Conservation (phyloP, 176 grass and related monocot genomes). For the Carex pumila region DNA sequence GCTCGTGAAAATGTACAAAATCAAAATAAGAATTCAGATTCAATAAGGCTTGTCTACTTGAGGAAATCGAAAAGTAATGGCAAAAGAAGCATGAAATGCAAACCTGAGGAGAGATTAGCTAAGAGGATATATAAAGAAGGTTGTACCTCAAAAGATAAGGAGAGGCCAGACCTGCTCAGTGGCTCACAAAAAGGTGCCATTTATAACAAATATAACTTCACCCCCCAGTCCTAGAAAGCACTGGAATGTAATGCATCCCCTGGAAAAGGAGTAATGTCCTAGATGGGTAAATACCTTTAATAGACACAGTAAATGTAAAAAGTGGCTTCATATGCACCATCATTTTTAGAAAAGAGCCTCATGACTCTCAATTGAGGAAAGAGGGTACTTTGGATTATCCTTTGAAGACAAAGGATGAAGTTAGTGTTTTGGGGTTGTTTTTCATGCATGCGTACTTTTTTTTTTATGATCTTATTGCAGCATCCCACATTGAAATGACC, state of each 20-base stretch:
- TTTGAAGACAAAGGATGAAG: background rate
- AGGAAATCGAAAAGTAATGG: slow-evolving; percentile 23
- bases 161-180: background rate
- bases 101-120: slow-evolving; percentile 36
- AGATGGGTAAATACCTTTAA: background rate
- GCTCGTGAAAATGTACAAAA: slow-evolving; percentile 22
- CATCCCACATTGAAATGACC: background rate
- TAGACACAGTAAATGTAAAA: background rate
- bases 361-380: background rate
- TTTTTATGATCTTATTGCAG: background rate
- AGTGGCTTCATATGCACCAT: background rate
- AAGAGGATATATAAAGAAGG: slow-evolving; percentile 41
- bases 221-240: background rate
- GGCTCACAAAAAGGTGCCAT: background rate
- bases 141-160: slow-evolving; percentile 17
- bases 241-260: background rate
- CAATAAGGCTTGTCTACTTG: slow-evolving; percentile 26
- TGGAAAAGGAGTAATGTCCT: background rate
- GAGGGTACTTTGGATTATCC: background rate
- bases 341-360: background rate
- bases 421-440: background rate
- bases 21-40: slow-evolving; percentile 33
- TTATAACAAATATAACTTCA: background rate
- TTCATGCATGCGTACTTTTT: background rate
- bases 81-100: slow-evolving; percentile 47